Base-by-base conservation (phyloP, 108 stramenopile species). In the Conticribra weissflogii region DNA sequence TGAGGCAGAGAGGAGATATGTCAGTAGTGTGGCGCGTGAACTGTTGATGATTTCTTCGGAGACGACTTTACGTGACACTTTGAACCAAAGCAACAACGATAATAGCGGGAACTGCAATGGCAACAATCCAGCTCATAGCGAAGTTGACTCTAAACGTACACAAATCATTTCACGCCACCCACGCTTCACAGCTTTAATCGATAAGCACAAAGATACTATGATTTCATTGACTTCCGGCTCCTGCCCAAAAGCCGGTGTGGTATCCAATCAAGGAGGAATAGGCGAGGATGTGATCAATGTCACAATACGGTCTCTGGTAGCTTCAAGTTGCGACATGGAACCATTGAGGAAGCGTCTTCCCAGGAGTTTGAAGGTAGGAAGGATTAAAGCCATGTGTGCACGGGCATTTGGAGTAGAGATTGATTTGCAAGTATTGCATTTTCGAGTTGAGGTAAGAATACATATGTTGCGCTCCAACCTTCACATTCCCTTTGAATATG, bases 1-100 rank as follows among this genome's bases (percentile, higher is more conserved):
- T 21, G 92, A 93, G 46, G 90, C 95, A 25, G 95, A 94, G 62
- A 81, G 88, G 46, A 75, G 87, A 32, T 96, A 94, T 78, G 84
- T 88, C 58, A 86, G 85, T 55, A 56, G 62, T 45, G 79, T 89
- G n/a, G 79, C 81, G 2, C 66, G 78, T 59, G 88, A 89, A 60
- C 56, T 85, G 57, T 54, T 81, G 19, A 54, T 80, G 30, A 59
- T 64, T 41, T 80, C 79, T 16, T 80, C 79, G 15, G 79, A 63
- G 22, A 64, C 51, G 28, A 54, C 67, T 28, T 53, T 56, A n/a
- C 23, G 67, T 51, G 21, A 23, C 5, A 25, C 34, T 33, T 9
- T 49, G 17, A 61, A 59, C 22, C 21, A 63, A 34, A 45, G 7
- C 21, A 31, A 41, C 0, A 27, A 32, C 30, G 36, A 57, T 18